Percentiles rank a stretch among this genome's conserved stretches.
Conservation (phyloP, 768 basidiomycete species). For the Tricholoma hemisulphureum region DNA sequence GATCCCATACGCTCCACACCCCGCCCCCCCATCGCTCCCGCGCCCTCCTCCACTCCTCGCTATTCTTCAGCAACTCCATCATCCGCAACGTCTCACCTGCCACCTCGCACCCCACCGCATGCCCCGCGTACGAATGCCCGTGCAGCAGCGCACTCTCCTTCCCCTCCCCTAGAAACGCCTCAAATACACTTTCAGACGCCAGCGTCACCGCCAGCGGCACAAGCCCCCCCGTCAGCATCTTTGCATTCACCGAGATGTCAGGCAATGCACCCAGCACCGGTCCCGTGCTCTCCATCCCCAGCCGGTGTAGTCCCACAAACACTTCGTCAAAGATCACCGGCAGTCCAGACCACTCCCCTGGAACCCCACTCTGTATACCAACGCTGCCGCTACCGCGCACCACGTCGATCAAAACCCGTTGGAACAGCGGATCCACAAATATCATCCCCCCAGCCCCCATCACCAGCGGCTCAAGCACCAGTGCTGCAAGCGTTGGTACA, state of each 20-base stretch:
- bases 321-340: conserved; percentile 97
- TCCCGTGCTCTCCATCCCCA: conserved; percentile 66
- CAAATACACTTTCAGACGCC: conserved; percentile 76
- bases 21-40: conserved; percentile 53
- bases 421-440: conserved; percentile 96
- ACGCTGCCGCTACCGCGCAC: conserved; percentile 45
- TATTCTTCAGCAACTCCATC: conserved; percentile 49
- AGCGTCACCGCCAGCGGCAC: conserved; percentile 86
- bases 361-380: conserved; percentile 30
- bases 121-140: conserved; percentile 95
- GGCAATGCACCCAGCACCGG: conserved; percentile 72
- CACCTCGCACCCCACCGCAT: conserved; percentile 89
- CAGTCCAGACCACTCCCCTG: conserved; percentile 57
- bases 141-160: conserved; percentile 90
- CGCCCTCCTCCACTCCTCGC: conserved; percentile 60
- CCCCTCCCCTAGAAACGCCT: conserved; percentile 67
- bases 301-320: conserved; percentile 87
- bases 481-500: conserved; percentile 54
- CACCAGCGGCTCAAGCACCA: conserved; percentile 87
- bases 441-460: conserved; percentile 98
- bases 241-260: conserved; percentile 90
- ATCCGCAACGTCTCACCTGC: conserved; percentile 77
- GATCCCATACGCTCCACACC: conserved; percentile 90
- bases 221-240: conserved; percentile 90
- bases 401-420: conserved; percentile 79